These are phyloP conservation scores for Tuber umbilicatum DNA, from an alignment of 495 filamentous ascomycete genomes.

Conservation along the genomic window DNA sequence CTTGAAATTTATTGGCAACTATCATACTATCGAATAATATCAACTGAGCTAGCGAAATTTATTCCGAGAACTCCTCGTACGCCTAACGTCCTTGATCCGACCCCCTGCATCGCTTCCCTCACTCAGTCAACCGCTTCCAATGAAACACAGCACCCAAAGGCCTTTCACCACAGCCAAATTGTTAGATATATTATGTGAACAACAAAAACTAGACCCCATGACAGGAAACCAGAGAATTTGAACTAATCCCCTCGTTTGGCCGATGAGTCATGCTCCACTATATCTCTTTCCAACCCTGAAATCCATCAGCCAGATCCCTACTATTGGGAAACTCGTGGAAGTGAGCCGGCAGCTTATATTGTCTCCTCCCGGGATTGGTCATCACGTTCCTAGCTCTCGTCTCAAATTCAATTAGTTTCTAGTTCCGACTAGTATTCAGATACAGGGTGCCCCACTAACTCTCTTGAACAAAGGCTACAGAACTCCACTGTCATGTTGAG, in stretches of 20 bases:
- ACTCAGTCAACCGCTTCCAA: not conserved
- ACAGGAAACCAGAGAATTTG: slow-evolving; percentile 19
- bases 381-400: slow-evolving; percentile 78
- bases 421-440: slow-evolving; percentile 64
- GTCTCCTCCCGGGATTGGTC: slow-evolving; percentile 88
- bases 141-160: not conserved
- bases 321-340: slow-evolving; percentile 42
- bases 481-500: slow-evolving; percentile 87
- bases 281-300: slow-evolving; percentile 8
- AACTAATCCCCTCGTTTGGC: not conserved
- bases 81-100: not conserved
- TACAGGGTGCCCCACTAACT: slow-evolving; percentile 59
- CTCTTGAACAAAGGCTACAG: slow-evolving; percentile 66
- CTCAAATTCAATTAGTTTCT: slow-evolving; percentile 63
- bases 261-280: not conserved
- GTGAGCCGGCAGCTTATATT: slow-evolving; percentile 64
- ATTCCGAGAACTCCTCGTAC: not conserved
- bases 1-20: not conserved
- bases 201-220: not conserved
- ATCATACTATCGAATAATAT: too few relatives aligned
- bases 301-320: slow-evolving; percentile 34
- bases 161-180: not conserved
- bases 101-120: not conserved
- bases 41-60: not conserved
- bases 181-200: not conserved